phyloP scores from a whole-genome alignment of 768 basidiomycete species.

The Leccinellum rugosiceps region DNA sequence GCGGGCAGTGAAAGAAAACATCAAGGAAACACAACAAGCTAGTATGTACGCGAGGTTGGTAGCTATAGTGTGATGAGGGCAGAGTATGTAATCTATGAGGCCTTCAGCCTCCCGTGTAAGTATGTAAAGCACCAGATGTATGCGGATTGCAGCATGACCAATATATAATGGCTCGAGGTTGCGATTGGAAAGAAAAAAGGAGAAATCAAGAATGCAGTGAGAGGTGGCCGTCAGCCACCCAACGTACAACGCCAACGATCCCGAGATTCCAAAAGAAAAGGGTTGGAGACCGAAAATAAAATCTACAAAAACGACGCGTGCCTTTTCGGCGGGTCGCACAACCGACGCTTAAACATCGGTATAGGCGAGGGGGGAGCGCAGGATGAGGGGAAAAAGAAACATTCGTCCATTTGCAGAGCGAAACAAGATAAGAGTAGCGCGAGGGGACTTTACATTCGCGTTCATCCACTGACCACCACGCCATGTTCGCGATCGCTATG shows the following conservation, averaged over 20 bases:
- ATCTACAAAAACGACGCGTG: constrained; percentile 7
- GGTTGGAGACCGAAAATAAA: constrained; percentile 8
- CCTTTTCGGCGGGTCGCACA: constrained; percentile 3
- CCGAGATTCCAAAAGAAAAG: constrained; percentile 13
- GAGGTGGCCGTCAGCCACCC: constrained; percentile 31
- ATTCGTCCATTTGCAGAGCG: constrained; percentile 11
- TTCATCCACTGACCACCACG: constrained; percentile 14
- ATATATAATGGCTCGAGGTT: constrained; percentile 2
- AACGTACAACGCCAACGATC: constrained; percentile 16
- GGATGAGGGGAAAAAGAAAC: constrained; percentile 6
- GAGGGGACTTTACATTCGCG: constrained; percentile 1
- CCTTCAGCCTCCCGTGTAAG: constrained; percentile 34
- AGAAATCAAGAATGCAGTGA: constrained; percentile 13
- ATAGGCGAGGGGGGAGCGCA: constrained; percentile 19
- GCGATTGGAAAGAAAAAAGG: neutral
- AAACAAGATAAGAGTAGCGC: constrained; percentile 3
- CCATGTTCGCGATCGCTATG: constrained; percentile 8
- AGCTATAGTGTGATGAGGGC: constrained; percentile 9
- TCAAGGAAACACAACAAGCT: constrained; percentile 19
- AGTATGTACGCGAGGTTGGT: constrained; percentile 22
- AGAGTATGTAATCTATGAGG: constrained; percentile 28
- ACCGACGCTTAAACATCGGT: constrained; percentile 27
- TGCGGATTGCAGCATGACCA: constrained; percentile 16
- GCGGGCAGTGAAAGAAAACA: constrained; percentile 5
- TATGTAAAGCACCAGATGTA: constrained; percentile 22